Conservation (phyloP, 2,329 filamentous ascomycete genomes). For the Bipolaris cookei region DNA sequence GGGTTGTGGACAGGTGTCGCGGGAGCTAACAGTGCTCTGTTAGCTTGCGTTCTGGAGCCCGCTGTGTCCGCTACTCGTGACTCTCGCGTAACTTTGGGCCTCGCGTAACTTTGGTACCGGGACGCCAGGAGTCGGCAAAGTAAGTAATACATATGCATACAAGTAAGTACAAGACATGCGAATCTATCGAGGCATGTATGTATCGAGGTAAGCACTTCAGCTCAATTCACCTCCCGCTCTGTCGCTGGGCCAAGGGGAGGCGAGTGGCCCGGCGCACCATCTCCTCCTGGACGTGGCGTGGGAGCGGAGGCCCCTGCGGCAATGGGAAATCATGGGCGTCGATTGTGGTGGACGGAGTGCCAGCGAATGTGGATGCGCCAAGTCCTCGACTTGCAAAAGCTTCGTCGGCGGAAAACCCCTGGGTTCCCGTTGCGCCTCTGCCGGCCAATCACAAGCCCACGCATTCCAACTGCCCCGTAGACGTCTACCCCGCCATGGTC, state of each 20-base stretch:
- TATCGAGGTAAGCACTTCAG: background rate
- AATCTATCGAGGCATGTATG: conserved; percentile 14
- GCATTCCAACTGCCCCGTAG: conserved; percentile 14
- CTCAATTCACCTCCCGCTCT: no score
- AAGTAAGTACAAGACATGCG: conserved; percentile 1
- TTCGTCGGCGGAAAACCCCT: conserved; percentile 14
- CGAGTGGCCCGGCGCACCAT: background rate
- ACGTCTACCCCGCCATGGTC: conserved; percentile 26
- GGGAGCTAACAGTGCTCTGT: conserved; percentile 24
- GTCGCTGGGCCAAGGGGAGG: no score
- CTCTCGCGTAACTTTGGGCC: conserved; percentile 15
- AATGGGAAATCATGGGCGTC: background rate
- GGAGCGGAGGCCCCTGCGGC: background rate
- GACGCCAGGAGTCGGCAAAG: no score
- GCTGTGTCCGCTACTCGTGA: conserved; percentile 7
- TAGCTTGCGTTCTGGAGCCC: conserved; percentile 28
- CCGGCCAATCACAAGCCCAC: conserved; percentile 20
- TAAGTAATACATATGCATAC: background rate
- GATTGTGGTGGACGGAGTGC: conserved; percentile 50
- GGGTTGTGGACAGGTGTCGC: conserved; percentile 27
- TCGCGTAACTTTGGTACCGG: conserved; percentile 22
- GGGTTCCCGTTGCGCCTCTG: conserved; percentile 17
- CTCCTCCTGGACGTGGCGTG: background rate
- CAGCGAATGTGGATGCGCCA: conserved; percentile 34
- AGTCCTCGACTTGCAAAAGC: conserved; percentile 24